Evolutionary conservation across 768 basidiomycete genomes (phyloP), one percentile per base, ranked within the genome.

Genomic region (Kwoniella pini): DNA sequence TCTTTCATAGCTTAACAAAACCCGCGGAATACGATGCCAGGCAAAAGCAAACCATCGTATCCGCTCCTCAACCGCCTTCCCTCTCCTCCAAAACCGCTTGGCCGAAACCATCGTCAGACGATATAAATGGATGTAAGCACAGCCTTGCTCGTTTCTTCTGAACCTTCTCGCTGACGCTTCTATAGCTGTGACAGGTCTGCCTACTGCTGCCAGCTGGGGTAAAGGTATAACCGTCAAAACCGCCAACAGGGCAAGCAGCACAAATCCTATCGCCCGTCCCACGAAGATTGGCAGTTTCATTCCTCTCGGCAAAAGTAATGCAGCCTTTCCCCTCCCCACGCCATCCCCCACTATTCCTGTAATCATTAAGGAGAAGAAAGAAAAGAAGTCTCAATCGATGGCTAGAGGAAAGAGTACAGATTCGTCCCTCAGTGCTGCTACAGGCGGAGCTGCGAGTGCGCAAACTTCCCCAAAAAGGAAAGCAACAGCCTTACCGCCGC

Each of bases 101-200:
- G 71, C 69, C 74, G 3, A 75, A 75, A 60, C 71, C 71, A 13
- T 64, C 69, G 12, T 48, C 68, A 13, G 74, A 75, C 7, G 74
- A 72, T 33, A 44, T 59, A 36, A 58, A 64, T 2, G 64, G 61
- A 50, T 54, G 72, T 74, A 57, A 63, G 72, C 55, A 2, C 11
- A 6, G 9, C 43, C 43, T 39, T 42, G 9, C 4, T 15, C 13
- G 39, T 1, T n/a, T 36, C 7, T 36, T 15, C 7, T 7, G 33
- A 6, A 26, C 17, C 7, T 5, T 6, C 21, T 19, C 44, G 36
- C 54, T 62, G 56, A 67, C 56, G 10, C 12, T 30, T 30, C 27
- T 50, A 11, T 33, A 63, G 65, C 65, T 36, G 57, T 45, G 31
- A 44, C 55, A 13, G 69, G 59, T 10, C 52, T 75, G 17, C 74